Evolutionary conservation across 495 filamentous ascomycete species (phyloP).

Genomic region (Talaromyces borbonicus): DNA sequence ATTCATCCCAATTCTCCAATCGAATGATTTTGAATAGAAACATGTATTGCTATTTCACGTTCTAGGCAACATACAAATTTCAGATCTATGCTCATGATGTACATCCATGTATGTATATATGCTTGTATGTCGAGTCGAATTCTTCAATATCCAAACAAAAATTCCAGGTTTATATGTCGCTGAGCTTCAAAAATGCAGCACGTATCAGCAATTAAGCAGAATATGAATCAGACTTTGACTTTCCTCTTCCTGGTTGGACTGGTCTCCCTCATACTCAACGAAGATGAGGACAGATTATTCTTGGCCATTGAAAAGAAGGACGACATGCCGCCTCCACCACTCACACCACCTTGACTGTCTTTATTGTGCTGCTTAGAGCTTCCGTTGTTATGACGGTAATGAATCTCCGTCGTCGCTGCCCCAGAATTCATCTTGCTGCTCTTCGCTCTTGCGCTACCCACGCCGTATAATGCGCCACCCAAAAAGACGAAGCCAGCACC

Average conservation of each 20-base stretch:
- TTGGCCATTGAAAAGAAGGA: not conserved
- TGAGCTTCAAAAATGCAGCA: no score
- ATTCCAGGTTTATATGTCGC: no score
- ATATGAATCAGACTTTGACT: slow-evolving; percentile 1
- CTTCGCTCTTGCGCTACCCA: slow-evolving; percentile 48
- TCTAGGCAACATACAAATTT: not conserved
- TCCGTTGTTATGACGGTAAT: not conserved
- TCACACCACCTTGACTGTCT: not conserved
- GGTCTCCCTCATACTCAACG: slow-evolving; percentile 5
- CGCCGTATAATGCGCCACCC: slow-evolving; percentile 79
- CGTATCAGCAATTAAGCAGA: not conserved
- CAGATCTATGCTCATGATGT: not conserved
- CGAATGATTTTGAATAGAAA: not conserved
- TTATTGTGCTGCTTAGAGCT: no score
- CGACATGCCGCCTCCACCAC: not conserved
- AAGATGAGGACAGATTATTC: slow-evolving; percentile 3
- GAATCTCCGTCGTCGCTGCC: not conserved
- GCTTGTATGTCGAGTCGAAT: no score
- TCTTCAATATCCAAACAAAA: no score
- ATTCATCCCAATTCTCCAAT: not conserved
- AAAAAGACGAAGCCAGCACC: slow-evolving; percentile 81
- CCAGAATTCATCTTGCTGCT: slow-evolving; percentile 9
- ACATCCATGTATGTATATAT: no score
- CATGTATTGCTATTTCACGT: not conserved
- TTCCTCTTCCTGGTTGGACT: slow-evolving; percentile 6